Evolutionary conservation across 2,329 filamentous ascomycete genomes (phyloP).

Genomic region (Pseudocercospora macadamiae): DNA sequence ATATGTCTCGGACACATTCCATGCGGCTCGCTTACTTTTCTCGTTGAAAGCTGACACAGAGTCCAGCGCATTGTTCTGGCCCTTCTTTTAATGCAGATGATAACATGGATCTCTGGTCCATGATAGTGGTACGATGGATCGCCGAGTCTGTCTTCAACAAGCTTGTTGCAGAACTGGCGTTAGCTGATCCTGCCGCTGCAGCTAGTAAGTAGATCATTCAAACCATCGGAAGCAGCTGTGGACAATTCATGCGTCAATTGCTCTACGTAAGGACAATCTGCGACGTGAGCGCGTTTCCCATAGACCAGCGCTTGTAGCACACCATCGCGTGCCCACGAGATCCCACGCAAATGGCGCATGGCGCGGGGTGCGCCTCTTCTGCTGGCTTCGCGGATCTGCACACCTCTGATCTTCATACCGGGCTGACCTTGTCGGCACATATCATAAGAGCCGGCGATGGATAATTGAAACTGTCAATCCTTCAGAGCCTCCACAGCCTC

Average conservation of each 20-base stretch:
- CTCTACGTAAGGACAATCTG: not conserved
- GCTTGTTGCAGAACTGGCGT: not conserved
- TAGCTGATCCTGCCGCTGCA: not conserved
- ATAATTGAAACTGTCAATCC: not conserved
- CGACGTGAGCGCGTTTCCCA: no score
- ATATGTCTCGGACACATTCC: not conserved
- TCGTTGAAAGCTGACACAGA: no score
- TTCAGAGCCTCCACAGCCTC: not conserved
- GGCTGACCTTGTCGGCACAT: conserved; percentile 5
- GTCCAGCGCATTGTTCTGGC: no score
- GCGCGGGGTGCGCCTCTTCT: no score
- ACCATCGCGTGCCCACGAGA: not conserved
- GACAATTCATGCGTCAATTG: not conserved
- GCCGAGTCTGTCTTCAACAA: not conserved
- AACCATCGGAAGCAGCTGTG: no score
- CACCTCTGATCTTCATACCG: not conserved
- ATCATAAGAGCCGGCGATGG: not conserved
- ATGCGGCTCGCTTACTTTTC: not conserved
- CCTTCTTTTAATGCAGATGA: not conserved
- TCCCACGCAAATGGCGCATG: no score
- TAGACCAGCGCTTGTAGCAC: no score
- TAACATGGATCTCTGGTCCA: no score
- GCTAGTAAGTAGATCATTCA: not conserved
- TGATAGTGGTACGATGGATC: no score
- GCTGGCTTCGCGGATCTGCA: not conserved